Conservation (phyloP, 495 filamentous ascomycete genomes). For the Aspergillus avenaceus region DNA sequence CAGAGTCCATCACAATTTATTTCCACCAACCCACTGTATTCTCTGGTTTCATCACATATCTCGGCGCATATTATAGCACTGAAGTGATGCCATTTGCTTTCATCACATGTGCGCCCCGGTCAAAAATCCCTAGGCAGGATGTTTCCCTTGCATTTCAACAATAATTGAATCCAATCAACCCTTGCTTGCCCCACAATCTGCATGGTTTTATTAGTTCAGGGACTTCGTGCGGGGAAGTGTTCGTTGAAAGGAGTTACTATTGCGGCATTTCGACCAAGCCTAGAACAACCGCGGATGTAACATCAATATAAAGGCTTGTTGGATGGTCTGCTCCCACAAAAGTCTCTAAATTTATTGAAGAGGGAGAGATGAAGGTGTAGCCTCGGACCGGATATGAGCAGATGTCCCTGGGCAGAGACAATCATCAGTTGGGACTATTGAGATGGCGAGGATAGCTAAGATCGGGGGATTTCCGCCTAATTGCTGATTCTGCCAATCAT, state of each 20-base stretch:
- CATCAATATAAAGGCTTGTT: not conserved
- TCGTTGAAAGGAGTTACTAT: not conserved
- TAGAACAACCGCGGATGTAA: not conserved
- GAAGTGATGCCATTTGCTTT: not conserved
- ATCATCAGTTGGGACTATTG: no score
- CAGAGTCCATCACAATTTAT: not conserved
- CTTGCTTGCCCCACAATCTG: not conserved
- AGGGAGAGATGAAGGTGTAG: no score
- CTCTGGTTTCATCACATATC: not conserved
- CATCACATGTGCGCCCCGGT: not conserved
- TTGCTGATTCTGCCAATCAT: no score
- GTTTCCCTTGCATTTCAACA: not conserved
- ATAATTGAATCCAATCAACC: not conserved
- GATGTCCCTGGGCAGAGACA: no score
- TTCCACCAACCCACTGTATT: not conserved
- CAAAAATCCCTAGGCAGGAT: not conserved
- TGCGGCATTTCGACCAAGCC: not conserved
- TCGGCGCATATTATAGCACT: not conserved
- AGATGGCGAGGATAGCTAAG: no score
- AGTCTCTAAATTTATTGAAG: no score
- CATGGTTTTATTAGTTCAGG: not conserved
- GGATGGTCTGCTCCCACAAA: no score
- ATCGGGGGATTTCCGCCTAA: no score
- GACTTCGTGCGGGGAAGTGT: not conserved
- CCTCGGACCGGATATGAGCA: no score